These are phyloP conservation scores for Elsinoe fawcettii DNA, from an alignment of 2,329 filamentous ascomycete species.

Conservation along the genomic window DNA sequence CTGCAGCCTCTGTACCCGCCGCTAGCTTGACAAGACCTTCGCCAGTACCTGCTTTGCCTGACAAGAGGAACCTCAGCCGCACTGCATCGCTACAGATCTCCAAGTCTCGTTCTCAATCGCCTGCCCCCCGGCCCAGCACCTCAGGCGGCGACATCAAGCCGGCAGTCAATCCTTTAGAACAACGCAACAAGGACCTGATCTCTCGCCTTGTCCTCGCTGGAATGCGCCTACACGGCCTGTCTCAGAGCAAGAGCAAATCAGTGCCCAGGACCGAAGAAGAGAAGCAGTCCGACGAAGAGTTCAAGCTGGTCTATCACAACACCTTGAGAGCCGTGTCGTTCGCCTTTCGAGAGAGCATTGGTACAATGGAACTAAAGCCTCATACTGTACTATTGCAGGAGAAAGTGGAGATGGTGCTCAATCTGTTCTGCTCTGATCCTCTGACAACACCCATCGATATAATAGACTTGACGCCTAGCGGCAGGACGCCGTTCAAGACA, in stretches of 20 bases:
- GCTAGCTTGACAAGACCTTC: neutral
- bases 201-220: conserved; percentile 46
- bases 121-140: conserved; percentile 16
- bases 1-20: conserved; percentile 22
- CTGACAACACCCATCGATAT: conserved; percentile 6
- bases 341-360: conserved; percentile 38
- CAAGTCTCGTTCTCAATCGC: conserved; percentile 25
- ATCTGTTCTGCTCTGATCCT: conserved; percentile 41
- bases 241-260: conserved; percentile 30
- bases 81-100: conserved; percentile 25
- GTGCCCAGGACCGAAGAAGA: conserved; percentile 17
- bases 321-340: conserved; percentile 44
- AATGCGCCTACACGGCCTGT: conserved; percentile 45
- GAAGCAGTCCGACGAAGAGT: conserved; percentile 40
- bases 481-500: conserved; percentile 6
- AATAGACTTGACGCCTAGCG: neutral
- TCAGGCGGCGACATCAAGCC: neutral
- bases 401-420: conserved; percentile 40
- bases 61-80: conserved; percentile 20
- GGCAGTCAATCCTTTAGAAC: conserved; percentile 3
- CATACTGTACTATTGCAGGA: conserved; percentile 40
- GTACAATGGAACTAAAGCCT: conserved; percentile 30
- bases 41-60: neutral
- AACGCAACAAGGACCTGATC: conserved; percentile 42
- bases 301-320: conserved; percentile 46